Evolutionary conservation across 1,284 basidiomycete genomes (phyloP).

Genomic region (Apiotrichum brassicae): DNA sequence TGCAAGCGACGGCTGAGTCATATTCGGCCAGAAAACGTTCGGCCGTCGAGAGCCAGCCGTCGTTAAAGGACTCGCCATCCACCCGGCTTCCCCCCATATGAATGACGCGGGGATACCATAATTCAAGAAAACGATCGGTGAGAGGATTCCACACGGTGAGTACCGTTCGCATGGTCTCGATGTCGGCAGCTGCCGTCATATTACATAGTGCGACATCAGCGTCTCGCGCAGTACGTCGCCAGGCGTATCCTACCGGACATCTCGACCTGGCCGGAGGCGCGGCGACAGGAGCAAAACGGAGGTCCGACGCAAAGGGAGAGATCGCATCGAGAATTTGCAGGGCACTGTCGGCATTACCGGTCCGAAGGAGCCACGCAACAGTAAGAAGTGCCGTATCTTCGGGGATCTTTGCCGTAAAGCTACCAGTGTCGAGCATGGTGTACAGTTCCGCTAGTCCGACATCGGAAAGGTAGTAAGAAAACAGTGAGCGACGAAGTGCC

Average conservation of each 20-base stretch:
- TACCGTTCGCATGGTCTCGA: slow-evolving; percentile 1
- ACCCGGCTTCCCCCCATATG: background rate
- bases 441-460: background rate
- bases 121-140: slow-evolving; percentile 1
- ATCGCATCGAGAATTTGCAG: slow-evolving; percentile 1
- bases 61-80: background rate
- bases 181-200: background rate
- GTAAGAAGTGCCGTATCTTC: slow-evolving; percentile 6
- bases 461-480: slow-evolving; percentile 8
- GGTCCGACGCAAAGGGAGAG: background rate
- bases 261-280: background rate
- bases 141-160: slow-evolving; percentile 7
- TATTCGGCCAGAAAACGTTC: background rate
- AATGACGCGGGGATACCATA: slow-evolving; percentile 2
- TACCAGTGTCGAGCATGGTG: slow-evolving; percentile 1
- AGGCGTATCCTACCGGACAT: background rate
- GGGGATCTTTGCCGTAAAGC: background rate
- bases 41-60: background rate
- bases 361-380: slow-evolving; percentile 4
- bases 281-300: slow-evolving; percentile 6
- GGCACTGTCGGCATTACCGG: background rate
- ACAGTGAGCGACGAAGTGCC: background rate
- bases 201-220: background rate
- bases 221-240: background rate
- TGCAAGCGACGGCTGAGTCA: background rate